A percentile compares a stretch with the other conserved stretches of the same genome.
These are phyloP conservation scores for Hypoxylon sp. DNA, from an alignment of 2,329 filamentous ascomycete genomes.

Conservation along the genomic window DNA sequence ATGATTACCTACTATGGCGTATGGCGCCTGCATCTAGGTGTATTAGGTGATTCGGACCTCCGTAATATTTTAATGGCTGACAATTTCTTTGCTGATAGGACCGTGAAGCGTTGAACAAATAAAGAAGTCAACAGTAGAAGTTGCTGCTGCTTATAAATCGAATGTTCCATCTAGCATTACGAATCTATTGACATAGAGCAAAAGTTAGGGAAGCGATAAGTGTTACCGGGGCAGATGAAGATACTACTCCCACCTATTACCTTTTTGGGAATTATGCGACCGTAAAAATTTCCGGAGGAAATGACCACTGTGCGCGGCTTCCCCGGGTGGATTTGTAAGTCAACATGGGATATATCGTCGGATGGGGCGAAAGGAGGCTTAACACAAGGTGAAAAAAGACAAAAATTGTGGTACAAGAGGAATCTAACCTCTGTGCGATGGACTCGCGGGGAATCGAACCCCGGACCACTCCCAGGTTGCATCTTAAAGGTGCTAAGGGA, in stretches of 20 bases:
- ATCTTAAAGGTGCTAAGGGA: constrained; percentile 46
- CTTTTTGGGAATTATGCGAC: constrained; percentile 3
- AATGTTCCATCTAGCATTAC: not conserved
- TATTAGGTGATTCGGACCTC: not conserved
- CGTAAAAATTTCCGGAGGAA: constrained; percentile 4
- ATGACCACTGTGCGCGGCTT: not conserved
- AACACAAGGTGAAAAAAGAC: not conserved
- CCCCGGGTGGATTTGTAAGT: not conserved
- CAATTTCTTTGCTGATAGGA: not conserved
- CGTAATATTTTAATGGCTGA: not conserved
- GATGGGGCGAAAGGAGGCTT: not conserved
- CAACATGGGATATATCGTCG: not conserved
- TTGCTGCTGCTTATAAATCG: no score
- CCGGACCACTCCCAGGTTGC: constrained; percentile 60
- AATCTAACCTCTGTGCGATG: constrained; percentile 49
- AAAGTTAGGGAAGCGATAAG: not conserved
- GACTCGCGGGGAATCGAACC: constrained; percentile 65
- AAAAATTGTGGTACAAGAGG: constrained; percentile 38
- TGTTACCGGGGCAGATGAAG: not conserved
- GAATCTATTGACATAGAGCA: not conserved
- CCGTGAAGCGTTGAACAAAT: not conserved
- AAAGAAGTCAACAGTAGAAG: not conserved
- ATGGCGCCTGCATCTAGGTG: not conserved
- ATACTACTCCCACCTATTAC: not conserved
- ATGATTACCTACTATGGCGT: not conserved